Base-by-base conservation (phyloP, 441 rosid genomes). In the Mallotus japonicus region DNA sequence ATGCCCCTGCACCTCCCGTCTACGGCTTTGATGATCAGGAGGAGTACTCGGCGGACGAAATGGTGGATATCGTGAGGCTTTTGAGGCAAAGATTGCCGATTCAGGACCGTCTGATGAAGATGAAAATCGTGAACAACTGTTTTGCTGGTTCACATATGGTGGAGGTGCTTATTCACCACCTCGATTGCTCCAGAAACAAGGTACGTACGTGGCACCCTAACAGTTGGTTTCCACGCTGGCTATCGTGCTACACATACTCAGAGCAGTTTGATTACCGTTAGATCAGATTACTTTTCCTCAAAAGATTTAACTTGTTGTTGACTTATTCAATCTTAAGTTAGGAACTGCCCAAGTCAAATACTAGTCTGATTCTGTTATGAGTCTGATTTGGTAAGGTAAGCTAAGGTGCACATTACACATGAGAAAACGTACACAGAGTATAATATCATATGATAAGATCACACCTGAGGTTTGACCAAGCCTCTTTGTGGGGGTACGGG, bases 101-200 rank as follows among this genome's bases (percentile, higher is more conserved):
- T 53, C 89, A 90, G 79, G 97, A 95, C 71, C 92, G 96, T 20
- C 77, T 90, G 76, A 75, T 85, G 85, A 95, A 83, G 94, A 85
- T 95, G 97, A 95, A 87, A 86, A 84, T 95, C 34, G 90, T 87
- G 1, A 88, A 86, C 77, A 92, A 89, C 51, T 95, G 99, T 84
- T 95, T 91, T 75, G 73, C 92, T n/a, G 97, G 97, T 19, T 66
- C 65, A 8, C 90, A 91, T 76, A 70, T 91, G 94, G 83, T 92
- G 54, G 93, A 95, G 80, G 81, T 87, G 65, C 76, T 95, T 50
- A 75, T 83, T 77, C 78, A 82, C 51, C 88, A 88, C 81, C 77
- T 91, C 78, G 89, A 85, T 77, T 91, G 96, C 85, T 88, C 85
- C 65, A 75, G 93, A 78, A 78, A 71, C 56, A 90, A 90, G 99